phyloP scores from a whole-genome alignment of 176 grass and related monocot species.

The Paspalum notatum region DNA sequence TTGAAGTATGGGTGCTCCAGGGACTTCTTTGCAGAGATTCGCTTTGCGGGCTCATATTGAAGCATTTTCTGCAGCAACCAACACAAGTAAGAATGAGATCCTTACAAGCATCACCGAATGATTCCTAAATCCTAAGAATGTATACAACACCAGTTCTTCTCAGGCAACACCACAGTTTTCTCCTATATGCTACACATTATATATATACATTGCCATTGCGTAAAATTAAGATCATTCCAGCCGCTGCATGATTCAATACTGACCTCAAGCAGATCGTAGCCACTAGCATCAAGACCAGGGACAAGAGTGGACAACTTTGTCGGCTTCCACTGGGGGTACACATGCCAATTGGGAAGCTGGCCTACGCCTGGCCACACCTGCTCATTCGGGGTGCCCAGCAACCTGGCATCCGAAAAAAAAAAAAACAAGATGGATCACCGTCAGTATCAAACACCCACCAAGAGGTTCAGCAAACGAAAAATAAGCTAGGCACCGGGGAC shows the following conservation, averaged over 20 bases:
- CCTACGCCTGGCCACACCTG: constrained; percentile 80
- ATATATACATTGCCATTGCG: not conserved
- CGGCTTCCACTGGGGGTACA: constrained; percentile 87
- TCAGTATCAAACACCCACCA: not conserved
- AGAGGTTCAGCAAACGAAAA: not conserved
- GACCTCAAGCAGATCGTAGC: constrained; percentile 78
- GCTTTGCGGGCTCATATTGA: constrained; percentile 68
- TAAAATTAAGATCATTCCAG: not conserved
- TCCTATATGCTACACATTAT: not conserved
- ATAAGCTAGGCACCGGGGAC: not conserved
- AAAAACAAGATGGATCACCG: not conserved
- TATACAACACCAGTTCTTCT: not conserved
- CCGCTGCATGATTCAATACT: constrained; percentile 19
- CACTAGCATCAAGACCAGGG: constrained; percentile 59
- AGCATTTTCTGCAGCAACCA: constrained; percentile 74
- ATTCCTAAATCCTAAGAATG: no score
- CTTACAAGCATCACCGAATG: not conserved
- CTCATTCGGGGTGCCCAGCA: constrained; percentile 93
- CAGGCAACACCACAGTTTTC: not conserved
- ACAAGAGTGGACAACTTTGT: constrained; percentile 55
- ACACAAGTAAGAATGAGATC: not conserved
- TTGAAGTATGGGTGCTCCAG: constrained; percentile 84
- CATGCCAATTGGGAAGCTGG: constrained; percentile 90
- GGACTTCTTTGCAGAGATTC: constrained; percentile 81
- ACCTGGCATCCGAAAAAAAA: constrained; percentile 33